Evolutionary conservation across 345 rosid genomes (phyloP).

Genomic region (Eucalyptus pumila): DNA sequence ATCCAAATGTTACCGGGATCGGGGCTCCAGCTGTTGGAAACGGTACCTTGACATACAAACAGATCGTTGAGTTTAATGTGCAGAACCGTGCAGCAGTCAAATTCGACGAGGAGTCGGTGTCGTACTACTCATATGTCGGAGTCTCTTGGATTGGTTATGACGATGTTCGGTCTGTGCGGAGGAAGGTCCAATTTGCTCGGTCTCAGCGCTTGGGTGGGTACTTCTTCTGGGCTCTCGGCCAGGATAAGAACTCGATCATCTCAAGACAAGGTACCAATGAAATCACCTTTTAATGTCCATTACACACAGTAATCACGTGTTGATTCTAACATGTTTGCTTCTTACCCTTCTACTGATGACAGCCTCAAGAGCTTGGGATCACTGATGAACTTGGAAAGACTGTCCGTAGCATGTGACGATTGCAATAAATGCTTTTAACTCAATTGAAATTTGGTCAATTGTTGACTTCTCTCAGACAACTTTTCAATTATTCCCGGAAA

Average conservation of each 20-base stretch:
- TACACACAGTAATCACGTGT: not conserved
- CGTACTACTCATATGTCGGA: slow-evolving; percentile 12
- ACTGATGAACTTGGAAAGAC: not conserved
- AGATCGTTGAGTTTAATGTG: slow-evolving; percentile 2
- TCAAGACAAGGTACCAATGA: slow-evolving; percentile 1
- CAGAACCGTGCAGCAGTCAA: not conserved
- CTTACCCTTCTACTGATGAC: not conserved
- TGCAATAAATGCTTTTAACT: not conserved
- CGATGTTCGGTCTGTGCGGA: slow-evolving; percentile 5
- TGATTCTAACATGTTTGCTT: not conserved
- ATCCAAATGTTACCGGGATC: slow-evolving; percentile 7
- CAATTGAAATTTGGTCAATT: not conserved
- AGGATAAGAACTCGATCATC: slow-evolving; percentile 11
- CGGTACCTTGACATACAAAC: slow-evolving; percentile 1
- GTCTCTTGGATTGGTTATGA: slow-evolving; percentile 32
- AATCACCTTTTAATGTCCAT: not conserved
- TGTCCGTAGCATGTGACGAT: not conserved
- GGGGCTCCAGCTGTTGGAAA: slow-evolving; percentile 18
- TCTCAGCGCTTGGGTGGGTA: slow-evolving; percentile 22
- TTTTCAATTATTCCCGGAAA: not conserved
- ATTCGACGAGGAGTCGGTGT: slow-evolving; percentile 3
- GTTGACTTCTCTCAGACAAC: not conserved
- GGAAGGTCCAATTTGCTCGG: slow-evolving; percentile 14
- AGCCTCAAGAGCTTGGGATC: not conserved
- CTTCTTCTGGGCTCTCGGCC: slow-evolving; percentile 39